These are phyloP conservation scores for Lindgomyces ingoldianus DNA, from an alignment of 495 filamentous ascomycete genomes.

Conservation along the genomic window DNA sequence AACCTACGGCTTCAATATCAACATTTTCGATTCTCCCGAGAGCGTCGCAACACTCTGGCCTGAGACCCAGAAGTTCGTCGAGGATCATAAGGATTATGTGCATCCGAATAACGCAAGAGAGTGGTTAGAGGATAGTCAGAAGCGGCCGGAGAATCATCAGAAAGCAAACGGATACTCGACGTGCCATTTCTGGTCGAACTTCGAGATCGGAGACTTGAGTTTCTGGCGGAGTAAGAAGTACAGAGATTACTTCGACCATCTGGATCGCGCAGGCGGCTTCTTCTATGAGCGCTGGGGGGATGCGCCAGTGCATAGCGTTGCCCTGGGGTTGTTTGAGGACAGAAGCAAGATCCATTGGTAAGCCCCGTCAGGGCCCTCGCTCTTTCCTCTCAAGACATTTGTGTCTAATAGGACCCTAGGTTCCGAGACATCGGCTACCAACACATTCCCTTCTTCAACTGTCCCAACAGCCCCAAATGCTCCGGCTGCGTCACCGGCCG, in stretches of 20 bases:
- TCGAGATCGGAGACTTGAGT: constrained; percentile 92
- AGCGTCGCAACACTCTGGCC: constrained; percentile 93
- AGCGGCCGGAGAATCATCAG: constrained; percentile 75
- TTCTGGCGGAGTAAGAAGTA: constrained; percentile 94
- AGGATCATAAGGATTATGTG: constrained; percentile 74
- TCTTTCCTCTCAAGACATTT: not conserved
- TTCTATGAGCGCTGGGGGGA: constrained; percentile 99
- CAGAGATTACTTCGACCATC: constrained; percentile 92
- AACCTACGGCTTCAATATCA: constrained; percentile 98
- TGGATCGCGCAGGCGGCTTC: constrained; percentile 94
- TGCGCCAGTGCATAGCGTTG: constrained; percentile 95
- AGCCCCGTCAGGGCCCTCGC: constrained; percentile 47
- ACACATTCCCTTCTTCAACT: constrained; percentile 98
- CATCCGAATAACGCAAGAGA: constrained; percentile 79
- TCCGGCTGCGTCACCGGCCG: constrained; percentile 80
- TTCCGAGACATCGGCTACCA: constrained; percentile 99
- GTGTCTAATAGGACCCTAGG: constrained; percentile 55
- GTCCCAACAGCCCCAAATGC: constrained; percentile 94
- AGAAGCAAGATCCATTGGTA: constrained; percentile 91
- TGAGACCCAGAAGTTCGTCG: constrained; percentile 84
- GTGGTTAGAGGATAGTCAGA: constrained; percentile 79
- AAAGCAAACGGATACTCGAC: constrained; percentile 92
- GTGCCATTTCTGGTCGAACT: constrained; percentile 99
- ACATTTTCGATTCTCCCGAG: constrained; percentile 87
- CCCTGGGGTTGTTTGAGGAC: constrained; percentile 92